These are phyloP conservation scores for Salvia rosmarinus DNA, from an alignment of 257 asterid genomes.

Conservation along the genomic window DNA sequence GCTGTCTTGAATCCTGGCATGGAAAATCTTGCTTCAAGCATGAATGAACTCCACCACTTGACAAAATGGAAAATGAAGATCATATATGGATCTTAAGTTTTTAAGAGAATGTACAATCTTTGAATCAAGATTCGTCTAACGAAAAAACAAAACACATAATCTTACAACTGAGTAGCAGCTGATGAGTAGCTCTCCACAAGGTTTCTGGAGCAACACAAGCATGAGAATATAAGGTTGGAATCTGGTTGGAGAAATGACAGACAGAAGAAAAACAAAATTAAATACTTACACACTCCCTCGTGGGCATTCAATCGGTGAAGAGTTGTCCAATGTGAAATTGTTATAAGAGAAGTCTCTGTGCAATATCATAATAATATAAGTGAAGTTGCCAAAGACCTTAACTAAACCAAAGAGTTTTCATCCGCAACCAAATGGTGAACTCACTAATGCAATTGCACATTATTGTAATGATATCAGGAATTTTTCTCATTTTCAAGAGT, in stretches of 20 bases:
- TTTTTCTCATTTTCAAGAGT: neutral
- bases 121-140: neutral
- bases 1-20: constrained; percentile 46
- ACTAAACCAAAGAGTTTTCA: neutral
- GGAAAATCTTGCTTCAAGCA: constrained; percentile 77
- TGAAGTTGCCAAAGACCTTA: constrained; percentile 34
- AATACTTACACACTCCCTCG: constrained; percentile 76
- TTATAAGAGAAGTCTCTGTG: constrained; percentile 76
- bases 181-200: constrained; percentile 79
- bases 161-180: constrained; percentile 57
- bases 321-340: constrained; percentile 62
- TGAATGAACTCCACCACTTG: constrained; percentile 45
- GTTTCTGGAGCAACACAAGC: constrained; percentile 60
- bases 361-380: constrained; percentile 31
- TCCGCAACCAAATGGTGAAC: neutral
- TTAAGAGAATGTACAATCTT: neutral
- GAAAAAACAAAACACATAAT: neutral
- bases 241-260: neutral
- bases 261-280: neutral
- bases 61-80: constrained; percentile 30
- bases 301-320: constrained; percentile 57
- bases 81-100: constrained; percentile 3
- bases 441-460: neutral
- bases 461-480: neutral
- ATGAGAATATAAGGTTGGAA: constrained; percentile 16